Conservation (phyloP, 352 stramenopile species). For the Blastocystis sp. region DNA sequence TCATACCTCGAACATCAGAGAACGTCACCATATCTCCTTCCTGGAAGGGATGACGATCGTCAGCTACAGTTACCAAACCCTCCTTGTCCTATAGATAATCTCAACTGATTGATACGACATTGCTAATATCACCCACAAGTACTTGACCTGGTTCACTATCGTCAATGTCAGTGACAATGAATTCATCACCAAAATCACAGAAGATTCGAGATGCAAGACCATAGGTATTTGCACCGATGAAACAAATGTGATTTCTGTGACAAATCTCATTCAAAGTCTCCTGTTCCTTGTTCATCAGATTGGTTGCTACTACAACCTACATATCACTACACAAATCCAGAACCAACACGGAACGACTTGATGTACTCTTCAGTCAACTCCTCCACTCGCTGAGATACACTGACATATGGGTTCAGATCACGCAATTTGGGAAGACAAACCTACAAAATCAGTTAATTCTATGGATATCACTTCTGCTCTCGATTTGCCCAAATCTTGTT, state of each 20-base stretch:
- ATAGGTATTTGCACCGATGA: conserved; percentile 60
- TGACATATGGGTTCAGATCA: conserved; percentile 64
- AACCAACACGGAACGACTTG: background rate
- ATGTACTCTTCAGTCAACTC: conserved; percentile 62
- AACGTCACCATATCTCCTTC: conserved; percentile 90
- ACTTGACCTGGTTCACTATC: conserved; percentile 61
- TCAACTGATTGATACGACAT: conserved; percentile 29
- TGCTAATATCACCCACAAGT: conserved; percentile 60
- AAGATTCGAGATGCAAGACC: conserved; percentile 62
- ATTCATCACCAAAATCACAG: conserved; percentile 64
- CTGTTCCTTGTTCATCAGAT: conserved; percentile 4
- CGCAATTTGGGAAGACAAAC: conserved; percentile 62
- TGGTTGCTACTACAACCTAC: conserved; percentile 62
- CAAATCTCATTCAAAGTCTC: conserved; percentile 61
- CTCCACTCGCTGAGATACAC: conserved; percentile 42
- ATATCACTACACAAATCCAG: background rate
- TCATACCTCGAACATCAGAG: conserved; percentile 83
- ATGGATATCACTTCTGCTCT: conserved; percentile 45
- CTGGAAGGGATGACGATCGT: conserved; percentile 92
- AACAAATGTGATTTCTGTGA: conserved; percentile 51
- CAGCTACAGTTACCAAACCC: conserved; percentile 86
- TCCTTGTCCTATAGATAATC: conserved; percentile 65
- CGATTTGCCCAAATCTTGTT: conserved; percentile 59
- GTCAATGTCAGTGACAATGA: conserved; percentile 63
- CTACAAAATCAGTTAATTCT: background rate